Percentiles rank a stretch among this genome's conserved stretches.
These are phyloP conservation scores for Neonectria ditissima DNA, from an alignment of 2,329 filamentous ascomycete species.

Conservation along the genomic window DNA sequence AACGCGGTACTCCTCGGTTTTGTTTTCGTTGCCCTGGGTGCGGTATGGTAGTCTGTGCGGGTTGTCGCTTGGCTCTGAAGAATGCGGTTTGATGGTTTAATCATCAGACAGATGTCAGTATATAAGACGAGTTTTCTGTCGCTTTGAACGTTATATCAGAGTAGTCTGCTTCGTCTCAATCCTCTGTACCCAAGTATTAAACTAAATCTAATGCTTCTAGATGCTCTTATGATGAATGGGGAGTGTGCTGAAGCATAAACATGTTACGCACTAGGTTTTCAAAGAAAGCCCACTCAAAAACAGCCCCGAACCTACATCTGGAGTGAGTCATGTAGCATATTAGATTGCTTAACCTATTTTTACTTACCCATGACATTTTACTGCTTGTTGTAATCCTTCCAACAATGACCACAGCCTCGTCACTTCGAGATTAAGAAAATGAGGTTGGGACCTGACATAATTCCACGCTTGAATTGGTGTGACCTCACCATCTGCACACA, in stretches of 20 bases:
- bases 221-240: not conserved
- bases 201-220: not conserved
- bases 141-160: no score
- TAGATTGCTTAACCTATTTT: not conserved
- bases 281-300: not conserved
- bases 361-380: slow-evolving; percentile 29
- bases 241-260: not conserved
- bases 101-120: no score
- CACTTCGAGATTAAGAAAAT: slow-evolving; percentile 12
- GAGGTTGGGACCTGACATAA: slow-evolving; percentile 15
- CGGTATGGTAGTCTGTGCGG: no score
- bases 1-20: no score
- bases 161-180: no score
- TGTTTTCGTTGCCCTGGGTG: no score
- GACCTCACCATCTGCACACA: slow-evolving; percentile 25
- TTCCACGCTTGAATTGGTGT: slow-evolving; percentile 32
- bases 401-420: slow-evolving; percentile 12
- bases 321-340: not conserved
- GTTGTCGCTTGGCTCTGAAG: no score
- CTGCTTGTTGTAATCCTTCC: slow-evolving; percentile 12
- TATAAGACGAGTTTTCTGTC: no score
- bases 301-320: not conserved
- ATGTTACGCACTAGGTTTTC: not conserved
- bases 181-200: no score
- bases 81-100: no score